phyloP scores from a whole-genome alignment of 1,284 basidiomycete genomes.

The Flammula alnicola region DNA sequence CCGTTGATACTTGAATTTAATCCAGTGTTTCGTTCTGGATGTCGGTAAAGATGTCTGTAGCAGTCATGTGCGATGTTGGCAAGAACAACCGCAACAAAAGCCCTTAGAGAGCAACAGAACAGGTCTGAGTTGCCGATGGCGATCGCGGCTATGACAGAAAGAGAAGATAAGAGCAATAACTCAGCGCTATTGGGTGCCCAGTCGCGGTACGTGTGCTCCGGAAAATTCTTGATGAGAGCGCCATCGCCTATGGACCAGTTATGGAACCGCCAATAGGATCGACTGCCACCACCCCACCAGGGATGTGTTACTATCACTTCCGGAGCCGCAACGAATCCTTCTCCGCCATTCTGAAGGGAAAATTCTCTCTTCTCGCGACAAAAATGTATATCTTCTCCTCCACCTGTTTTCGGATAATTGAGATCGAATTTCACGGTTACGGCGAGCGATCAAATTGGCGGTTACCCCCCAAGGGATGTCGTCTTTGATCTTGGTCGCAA shows the following conservation, averaged over 20 bases:
- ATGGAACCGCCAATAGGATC: slow-evolving; percentile 59
- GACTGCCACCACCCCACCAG: slow-evolving; percentile 56
- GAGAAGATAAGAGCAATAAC: slow-evolving; percentile 36
- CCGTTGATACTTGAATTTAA: slow-evolving; percentile 43
- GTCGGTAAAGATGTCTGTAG: slow-evolving; percentile 49
- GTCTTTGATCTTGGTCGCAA: slow-evolving; percentile 50
- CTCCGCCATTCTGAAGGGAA: slow-evolving; percentile 38
- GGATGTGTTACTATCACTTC: slow-evolving; percentile 55
- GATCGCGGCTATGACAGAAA: not conserved
- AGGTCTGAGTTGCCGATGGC: slow-evolving; percentile 8
- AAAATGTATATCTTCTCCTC: slow-evolving; percentile 68
- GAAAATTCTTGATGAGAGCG: slow-evolving; percentile 51
- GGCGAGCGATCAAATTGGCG: slow-evolving; percentile 57
- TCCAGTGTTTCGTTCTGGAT: slow-evolving; percentile 36
- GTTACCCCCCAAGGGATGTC: slow-evolving; percentile 69
- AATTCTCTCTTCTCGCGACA: slow-evolving; percentile 52
- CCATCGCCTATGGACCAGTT: slow-evolving; percentile 66
- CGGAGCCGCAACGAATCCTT: slow-evolving; percentile 55
- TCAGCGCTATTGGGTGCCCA: slow-evolving; percentile 56
- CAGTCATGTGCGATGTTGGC: slow-evolving; percentile 53
- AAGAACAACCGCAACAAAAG: slow-evolving; percentile 36
- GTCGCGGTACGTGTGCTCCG: slow-evolving; percentile 50
- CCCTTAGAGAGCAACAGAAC: slow-evolving; percentile 26
- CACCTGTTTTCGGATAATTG: slow-evolving; percentile 63
- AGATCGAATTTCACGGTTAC: slow-evolving; percentile 49